A percentile compares a stretch with the other conserved stretches of the same genome.
phyloP scores from a whole-genome alignment of 2,329 filamentous ascomycete species.

The Colletotrichum eleusines region DNA sequence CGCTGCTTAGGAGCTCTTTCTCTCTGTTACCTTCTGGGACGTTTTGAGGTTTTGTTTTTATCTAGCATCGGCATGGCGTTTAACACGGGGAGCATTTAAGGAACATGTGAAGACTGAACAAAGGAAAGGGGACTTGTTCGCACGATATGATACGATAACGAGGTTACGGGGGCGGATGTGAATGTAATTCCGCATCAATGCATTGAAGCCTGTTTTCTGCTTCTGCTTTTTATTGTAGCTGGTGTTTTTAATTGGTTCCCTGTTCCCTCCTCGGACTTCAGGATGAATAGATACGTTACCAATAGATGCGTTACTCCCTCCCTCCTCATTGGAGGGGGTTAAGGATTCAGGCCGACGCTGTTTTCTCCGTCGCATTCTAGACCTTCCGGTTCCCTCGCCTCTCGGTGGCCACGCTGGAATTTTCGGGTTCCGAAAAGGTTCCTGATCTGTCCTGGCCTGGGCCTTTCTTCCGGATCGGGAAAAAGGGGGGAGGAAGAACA shows the following conservation, averaged over 20 bases:
- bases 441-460: neutral
- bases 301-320: neutral
- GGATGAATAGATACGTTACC: neutral
- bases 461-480: neutral
- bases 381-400: neutral
- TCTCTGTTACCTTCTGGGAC: neutral
- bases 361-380: neutral
- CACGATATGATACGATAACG: slow-evolving; percentile 1
- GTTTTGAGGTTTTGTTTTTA: neutral
- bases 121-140: neutral
- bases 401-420: neutral
- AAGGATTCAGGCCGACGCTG: neutral
- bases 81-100: neutral
- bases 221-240: neutral
- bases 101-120: neutral
- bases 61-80: slow-evolving; percentile 4
- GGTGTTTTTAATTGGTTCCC: neutral
- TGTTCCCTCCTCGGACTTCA: neutral
- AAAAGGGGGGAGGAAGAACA: neutral
- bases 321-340: neutral
- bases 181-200: neutral
- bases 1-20: neutral
- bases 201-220: neutral
- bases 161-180: neutral
- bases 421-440: neutral